A percentile compares a stretch with the other conserved stretches of the same genome.
Conservation (phyloP, 2,329 filamentous ascomycete species). For the Pseudogymnoascus sp. region DNA sequence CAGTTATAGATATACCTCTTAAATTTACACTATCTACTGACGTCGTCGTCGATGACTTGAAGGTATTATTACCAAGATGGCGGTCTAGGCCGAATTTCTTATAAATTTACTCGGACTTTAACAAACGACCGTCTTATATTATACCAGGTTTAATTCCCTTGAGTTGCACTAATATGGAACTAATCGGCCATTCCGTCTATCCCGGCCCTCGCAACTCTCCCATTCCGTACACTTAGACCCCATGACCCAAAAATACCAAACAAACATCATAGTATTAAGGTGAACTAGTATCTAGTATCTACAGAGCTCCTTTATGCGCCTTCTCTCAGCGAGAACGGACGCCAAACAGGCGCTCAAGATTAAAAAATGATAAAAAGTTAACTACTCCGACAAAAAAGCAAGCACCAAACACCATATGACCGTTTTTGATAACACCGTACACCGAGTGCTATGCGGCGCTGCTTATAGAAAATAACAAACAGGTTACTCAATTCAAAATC, state of each 20-base stretch:
- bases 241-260: not conserved
- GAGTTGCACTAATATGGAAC: not conserved
- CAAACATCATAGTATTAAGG: not conserved
- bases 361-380: not conserved
- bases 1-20: not conserved
- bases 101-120: not conserved
- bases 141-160: not conserved
- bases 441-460: constrained; percentile 1
- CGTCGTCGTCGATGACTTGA: not conserved
- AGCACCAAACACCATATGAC: constrained; percentile 1
- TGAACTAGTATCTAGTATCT: not conserved
- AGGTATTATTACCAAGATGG: not conserved
- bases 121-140: not conserved
- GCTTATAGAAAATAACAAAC: not conserved
- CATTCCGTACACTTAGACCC: not conserved
- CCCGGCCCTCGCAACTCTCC: not conserved
- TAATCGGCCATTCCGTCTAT: not conserved
- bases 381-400: not conserved
- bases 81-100: not conserved
- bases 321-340: not conserved
- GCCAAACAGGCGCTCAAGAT: not conserved
- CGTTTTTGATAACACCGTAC: constrained; percentile 1
- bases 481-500: not conserved
- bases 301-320: not conserved
- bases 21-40: not conserved